Evolutionary conservation across 1,284 basidiomycete genomes (phyloP).

Genomic region (Cryptococcus sp.): DNA sequence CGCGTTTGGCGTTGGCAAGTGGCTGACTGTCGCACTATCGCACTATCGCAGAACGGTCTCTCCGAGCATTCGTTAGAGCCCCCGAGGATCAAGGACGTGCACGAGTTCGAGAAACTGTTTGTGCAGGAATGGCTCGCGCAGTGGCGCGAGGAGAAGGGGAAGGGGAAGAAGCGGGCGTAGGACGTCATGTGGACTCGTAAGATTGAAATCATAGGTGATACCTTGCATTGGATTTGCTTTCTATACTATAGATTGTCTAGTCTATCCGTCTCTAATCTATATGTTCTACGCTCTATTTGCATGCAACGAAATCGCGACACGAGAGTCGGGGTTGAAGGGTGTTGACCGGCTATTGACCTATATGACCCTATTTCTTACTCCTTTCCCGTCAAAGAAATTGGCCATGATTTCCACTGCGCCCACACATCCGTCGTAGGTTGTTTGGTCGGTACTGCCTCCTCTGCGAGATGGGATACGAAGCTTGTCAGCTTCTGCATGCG

Average conservation of each 20-base stretch:
- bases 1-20: background rate
- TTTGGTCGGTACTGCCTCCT: conserved; percentile 41
- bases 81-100: conserved; percentile 74
- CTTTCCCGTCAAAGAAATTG: conserved; percentile 44
- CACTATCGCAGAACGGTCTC: conserved; percentile 66
- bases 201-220: no score
- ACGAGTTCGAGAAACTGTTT: conserved; percentile 77
- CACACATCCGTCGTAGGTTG: conserved; percentile 36
- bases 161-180: background rate
- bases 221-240: no score
- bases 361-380: conserved; percentile 34
- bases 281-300: no score
- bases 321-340: no score
- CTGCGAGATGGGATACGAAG: conserved; percentile 7
- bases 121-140: conserved; percentile 79
- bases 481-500: conserved; percentile 1
- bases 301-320: no score
- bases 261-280: no score
- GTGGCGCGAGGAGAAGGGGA: conserved; percentile 50
- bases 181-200: no score
- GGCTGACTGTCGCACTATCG: conserved; percentile 5
- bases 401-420: conserved; percentile 43
- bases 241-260: no score
- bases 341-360: no score
- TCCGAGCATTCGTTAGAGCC: conserved; percentile 69